Evolutionary conservation across 228 moss, liverwort and hornwort species (phyloP).

Genomic region (Sphagnum magellanicum): DNA sequence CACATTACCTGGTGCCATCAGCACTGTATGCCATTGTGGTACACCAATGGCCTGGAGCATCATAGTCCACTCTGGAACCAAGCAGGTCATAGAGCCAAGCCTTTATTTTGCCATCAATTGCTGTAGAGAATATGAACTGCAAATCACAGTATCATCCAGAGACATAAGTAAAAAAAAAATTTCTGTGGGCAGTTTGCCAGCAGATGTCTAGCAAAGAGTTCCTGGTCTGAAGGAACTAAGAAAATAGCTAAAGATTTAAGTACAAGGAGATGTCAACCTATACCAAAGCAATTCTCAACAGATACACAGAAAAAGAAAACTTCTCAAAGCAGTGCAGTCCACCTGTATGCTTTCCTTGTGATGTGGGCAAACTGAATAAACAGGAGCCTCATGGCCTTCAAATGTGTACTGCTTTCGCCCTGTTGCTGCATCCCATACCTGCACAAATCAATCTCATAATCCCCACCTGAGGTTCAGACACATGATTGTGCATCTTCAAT

Average conservation of each 20-base stretch:
- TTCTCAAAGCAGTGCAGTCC: not conserved
- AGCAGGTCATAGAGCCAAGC: constrained; percentile 94
- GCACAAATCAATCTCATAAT: not conserved
- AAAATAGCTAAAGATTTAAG: too few species aligned
- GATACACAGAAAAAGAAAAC: too few species aligned
- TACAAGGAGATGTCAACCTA: too few species aligned
- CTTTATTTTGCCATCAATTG: constrained; percentile 98
- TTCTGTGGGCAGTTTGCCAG: not conserved
- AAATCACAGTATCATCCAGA: constrained; percentile 3
- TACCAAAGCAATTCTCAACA: too few species aligned
- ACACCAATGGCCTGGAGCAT: constrained; percentile 99
- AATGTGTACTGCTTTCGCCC: constrained; percentile 89
- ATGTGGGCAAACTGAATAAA: constrained; percentile 97
- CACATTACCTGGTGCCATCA: constrained; percentile 77
- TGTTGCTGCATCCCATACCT: constrained; percentile 93
- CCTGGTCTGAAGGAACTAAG: too few species aligned
- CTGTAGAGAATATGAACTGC: constrained; percentile 99
- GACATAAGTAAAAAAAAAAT: not conserved
- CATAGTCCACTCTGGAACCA: constrained; percentile 96
- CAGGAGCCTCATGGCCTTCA: constrained; percentile 97
- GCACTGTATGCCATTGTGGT: constrained; percentile 99
- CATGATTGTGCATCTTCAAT: too few species aligned
- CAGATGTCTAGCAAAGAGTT: too few species aligned
- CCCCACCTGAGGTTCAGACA: too few species aligned
- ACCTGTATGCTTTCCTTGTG: constrained; percentile 99